phyloP scores from a whole-genome alignment of 352 stramenopile genomes.

The Detonula confervacea region DNA sequence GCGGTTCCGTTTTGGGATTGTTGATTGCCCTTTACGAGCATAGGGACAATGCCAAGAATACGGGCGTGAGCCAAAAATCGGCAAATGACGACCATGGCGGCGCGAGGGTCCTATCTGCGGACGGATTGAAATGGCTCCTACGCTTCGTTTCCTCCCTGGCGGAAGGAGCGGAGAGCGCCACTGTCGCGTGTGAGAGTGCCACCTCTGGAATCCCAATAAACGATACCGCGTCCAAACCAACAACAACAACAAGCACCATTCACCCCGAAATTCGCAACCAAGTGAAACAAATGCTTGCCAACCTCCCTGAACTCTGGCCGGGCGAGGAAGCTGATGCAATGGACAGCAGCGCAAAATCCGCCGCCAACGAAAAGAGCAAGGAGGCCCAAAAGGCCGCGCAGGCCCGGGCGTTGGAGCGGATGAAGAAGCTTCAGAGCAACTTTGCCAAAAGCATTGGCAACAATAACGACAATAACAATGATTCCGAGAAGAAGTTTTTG shows the following conservation, averaged over 20 bases:
- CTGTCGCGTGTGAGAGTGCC: constrained; percentile 65
- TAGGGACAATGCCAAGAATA: constrained; percentile 52
- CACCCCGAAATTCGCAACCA: constrained; percentile 49
- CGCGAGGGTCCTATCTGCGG: constrained; percentile 65
- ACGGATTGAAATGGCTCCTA: constrained; percentile 84
- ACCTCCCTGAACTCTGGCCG: constrained; percentile 83
- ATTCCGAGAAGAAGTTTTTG: constrained; percentile 52
- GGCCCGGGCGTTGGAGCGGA: constrained; percentile 77
- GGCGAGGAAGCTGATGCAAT: constrained; percentile 40
- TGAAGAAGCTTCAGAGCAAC: constrained; percentile 80
- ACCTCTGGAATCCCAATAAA: constrained; percentile 69
- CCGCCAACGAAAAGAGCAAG: constrained; percentile 61
- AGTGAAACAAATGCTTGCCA: constrained; percentile 74
- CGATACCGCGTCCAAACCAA: constrained; percentile 3
- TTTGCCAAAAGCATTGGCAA: constrained; percentile 82
- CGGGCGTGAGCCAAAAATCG: constrained; percentile 36
- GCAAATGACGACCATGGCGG: constrained; percentile 76
- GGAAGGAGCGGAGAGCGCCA: constrained; percentile 71
- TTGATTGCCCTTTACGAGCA: constrained; percentile 85
- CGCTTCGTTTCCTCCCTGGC: constrained; percentile 81
- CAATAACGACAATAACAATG: constrained; percentile 60
- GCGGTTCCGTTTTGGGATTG: constrained; percentile 82
- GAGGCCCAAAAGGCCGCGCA: constrained; percentile 80
- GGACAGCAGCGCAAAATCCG: constrained; percentile 43
- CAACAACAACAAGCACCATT: constrained; percentile 15